Evolutionary conservation across 345 rosid species (phyloP).

Genomic region (Lumnitzera littorea): DNA sequence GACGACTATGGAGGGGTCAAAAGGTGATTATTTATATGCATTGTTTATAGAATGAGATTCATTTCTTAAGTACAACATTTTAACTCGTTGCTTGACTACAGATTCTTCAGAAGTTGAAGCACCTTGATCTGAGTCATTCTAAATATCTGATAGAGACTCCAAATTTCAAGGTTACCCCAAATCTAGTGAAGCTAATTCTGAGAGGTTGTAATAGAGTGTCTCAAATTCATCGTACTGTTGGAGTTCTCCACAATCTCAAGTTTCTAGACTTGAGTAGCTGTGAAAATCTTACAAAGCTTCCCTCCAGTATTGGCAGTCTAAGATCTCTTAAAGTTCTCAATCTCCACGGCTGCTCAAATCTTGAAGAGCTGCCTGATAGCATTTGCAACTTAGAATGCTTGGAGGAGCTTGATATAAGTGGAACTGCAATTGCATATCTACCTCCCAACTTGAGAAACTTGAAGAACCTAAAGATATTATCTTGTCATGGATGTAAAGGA

Average conservation of each 20-base stretch:
- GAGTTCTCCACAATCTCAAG: background rate
- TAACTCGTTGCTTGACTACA: background rate
- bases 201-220: background rate
- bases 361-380: background rate
- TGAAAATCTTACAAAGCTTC: background rate
- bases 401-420: too few species aligned
- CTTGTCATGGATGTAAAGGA: background rate
- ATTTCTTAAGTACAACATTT: too few species aligned
- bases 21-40: too few species aligned
- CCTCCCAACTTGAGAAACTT: too few species aligned
- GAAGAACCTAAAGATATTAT: background rate
- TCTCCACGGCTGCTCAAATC: background rate
- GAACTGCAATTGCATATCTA: too few species aligned
- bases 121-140: background rate
- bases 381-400: too few species aligned
- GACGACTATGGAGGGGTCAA: too few species aligned
- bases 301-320: background rate
- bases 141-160: background rate
- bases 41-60: too few species aligned
- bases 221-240: background rate
- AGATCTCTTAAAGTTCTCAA: background rate
- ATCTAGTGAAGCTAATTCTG: background rate
- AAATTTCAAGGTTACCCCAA: background rate
- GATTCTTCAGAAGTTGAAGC: background rate
- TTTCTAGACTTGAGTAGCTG: background rate